Evolutionary conservation across 805 yeast species (phyloP).

Genomic region (Kregervanrija delftensis): DNA sequence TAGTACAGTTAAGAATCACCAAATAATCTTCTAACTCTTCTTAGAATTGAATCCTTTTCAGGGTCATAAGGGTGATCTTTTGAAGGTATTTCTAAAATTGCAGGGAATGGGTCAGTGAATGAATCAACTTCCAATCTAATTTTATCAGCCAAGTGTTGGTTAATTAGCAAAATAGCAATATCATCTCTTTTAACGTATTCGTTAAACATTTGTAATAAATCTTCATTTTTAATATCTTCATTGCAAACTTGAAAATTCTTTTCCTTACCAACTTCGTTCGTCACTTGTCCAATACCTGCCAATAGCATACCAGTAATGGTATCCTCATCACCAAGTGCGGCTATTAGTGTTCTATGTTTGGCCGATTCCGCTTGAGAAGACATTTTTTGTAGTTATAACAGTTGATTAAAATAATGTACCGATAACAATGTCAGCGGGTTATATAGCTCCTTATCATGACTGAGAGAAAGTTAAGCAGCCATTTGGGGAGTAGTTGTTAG

Average conservation of each 20-base stretch:
- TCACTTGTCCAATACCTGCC: conserved; percentile 92
- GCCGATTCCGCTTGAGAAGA: conserved; percentile 7
- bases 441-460: no score
- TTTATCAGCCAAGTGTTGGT: conserved; percentile 90
- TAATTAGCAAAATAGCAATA: conserved; percentile 86
- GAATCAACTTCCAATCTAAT: conserved; percentile 78
- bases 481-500: no score
- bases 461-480: no score
- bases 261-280: conserved; percentile 51
- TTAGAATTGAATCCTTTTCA: conserved; percentile 91
- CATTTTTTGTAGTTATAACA: no score
- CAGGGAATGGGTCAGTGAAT: conserved; percentile 89
- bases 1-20: conserved; percentile 48
- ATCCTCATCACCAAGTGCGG: conserved; percentile 97
- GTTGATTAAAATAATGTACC: background rate
- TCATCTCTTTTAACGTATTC: conserved; percentile 78
- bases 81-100: conserved; percentile 92
- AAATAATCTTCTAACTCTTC: conserved; percentile 89
- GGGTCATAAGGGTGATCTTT: conserved; percentile 99
- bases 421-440: no score
- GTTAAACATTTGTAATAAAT: conserved; percentile 68
- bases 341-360: conserved; percentile 70
- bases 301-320: conserved; percentile 91
- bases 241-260: conserved; percentile 80
- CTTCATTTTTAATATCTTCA: conserved; percentile 69